phyloP scores from a whole-genome alignment of 179 eudicot genomes.

The Monotropa hypopitys region DNA sequence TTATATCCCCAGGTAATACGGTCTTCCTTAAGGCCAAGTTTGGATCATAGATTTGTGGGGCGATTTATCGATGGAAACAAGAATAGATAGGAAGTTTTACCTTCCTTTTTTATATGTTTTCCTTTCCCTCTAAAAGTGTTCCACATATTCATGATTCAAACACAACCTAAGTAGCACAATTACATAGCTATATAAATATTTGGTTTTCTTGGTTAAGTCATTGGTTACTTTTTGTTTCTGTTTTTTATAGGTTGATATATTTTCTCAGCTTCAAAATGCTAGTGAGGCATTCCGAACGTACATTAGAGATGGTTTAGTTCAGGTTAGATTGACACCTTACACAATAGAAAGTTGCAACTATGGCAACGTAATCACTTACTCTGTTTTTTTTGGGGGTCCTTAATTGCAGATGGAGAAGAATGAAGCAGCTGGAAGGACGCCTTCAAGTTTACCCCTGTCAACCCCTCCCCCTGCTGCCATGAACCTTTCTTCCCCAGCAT shows the following conservation, averaged over 20 bases:
- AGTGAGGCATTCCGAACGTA: conserved; percentile 97
- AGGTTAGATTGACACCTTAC: conserved; percentile 36
- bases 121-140: background rate
- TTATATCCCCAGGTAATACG: conserved; percentile 71
- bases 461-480: conserved; percentile 87
- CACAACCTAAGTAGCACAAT: background rate
- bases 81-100: background rate
- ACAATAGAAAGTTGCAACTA: background rate
- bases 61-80: background rate
- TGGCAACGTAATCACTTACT: too few species aligned
- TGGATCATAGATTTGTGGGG: background rate
- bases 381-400: background rate
- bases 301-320: conserved; percentile 92
- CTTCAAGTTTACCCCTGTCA: conserved; percentile 74
- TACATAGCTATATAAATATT: background rate
- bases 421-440: conserved; percentile 96
- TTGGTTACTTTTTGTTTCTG: background rate
- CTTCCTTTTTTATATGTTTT: background rate
- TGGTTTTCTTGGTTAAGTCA: background rate
- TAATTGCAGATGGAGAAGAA: conserved; percentile 82
- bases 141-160: background rate
- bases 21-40: background rate
- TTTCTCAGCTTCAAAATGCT: conserved; percentile 92
- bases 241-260: conserved; percentile 74
- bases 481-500: conserved; percentile 67